phyloP scores from a whole-genome alignment of 306 rosid species.

The Sesbania bispinosa region DNA sequence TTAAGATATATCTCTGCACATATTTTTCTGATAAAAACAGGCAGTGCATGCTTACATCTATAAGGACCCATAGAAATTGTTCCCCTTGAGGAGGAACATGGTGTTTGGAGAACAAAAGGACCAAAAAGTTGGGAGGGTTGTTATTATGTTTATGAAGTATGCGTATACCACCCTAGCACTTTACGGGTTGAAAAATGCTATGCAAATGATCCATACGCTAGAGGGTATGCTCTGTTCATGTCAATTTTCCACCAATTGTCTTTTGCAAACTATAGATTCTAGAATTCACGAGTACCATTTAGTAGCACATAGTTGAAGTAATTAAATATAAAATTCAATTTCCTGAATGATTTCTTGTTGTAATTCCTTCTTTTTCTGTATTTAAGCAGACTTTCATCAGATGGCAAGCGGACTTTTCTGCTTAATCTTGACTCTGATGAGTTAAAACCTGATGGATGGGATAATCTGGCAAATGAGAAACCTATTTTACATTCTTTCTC shows the following conservation, averaged over 20 bases:
- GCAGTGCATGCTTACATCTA: slow-evolving; percentile 60
- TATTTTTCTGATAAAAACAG: slow-evolving; percentile 39
- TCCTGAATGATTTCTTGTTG: slow-evolving; percentile 3
- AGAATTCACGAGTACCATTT: slow-evolving; percentile 6
- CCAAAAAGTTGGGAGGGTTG: slow-evolving; percentile 83
- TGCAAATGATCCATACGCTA: slow-evolving; percentile 90
- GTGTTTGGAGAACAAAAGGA: slow-evolving; percentile 81
- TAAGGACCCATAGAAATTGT: slow-evolving; percentile 55
- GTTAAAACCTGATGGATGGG: slow-evolving; percentile 84
- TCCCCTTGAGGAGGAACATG: slow-evolving; percentile 77
- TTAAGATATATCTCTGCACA: neutral
- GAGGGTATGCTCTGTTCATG: slow-evolving; percentile 70
- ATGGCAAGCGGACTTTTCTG: slow-evolving; percentile 66
- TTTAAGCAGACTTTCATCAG: slow-evolving; percentile 74
- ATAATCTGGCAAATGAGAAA: slow-evolving; percentile 64
- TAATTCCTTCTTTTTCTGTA: slow-evolving; percentile 24
- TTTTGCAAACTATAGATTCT: slow-evolving; percentile 30
- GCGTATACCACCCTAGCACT: slow-evolving; percentile 85
- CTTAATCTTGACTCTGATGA: slow-evolving; percentile 53
- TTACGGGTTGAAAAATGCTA: slow-evolving; percentile 64
- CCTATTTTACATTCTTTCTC: slow-evolving; percentile 58
- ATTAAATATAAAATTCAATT: neutral
- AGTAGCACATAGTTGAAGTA: neutral
- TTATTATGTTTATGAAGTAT: slow-evolving; percentile 84
- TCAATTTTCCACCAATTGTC: slow-evolving; percentile 29